Evolutionary conservation across 2,329 filamentous ascomycete genomes (phyloP), one percentile per base, ranked within the genome.

Genomic region (Byssoonygena ceratinophila): DNA sequence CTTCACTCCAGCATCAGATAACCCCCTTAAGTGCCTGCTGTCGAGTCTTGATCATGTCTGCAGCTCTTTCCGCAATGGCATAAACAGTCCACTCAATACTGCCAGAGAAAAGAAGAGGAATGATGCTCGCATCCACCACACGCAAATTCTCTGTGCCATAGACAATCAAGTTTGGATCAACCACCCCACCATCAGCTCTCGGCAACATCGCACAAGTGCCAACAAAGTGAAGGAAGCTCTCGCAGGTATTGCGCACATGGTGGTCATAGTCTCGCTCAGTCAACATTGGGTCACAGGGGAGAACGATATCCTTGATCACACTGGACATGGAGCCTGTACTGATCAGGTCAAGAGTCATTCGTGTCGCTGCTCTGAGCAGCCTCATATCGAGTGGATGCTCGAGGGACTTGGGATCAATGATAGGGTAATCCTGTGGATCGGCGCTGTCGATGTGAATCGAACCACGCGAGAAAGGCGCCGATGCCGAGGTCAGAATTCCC

Each of bases 131-230:
- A 57, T 71, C 67, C 11, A 68, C 64, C 2, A 68, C 59, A 4
- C 66, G 53, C 0, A 70, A 59, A 4, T 41, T 46, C n/a, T 55
- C 25, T 3, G 57, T 51, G 12, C 59, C 59, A 31, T 55, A 47
- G 29, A 64, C 62, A n/a, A 56, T 54, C 20, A 62, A 54, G 11
- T 57, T 54, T 1, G 46, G 44, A 54, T 63, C 61, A 8, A 64
- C 61, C 16, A 64, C 61, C 1, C 63, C 65, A 11, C 72, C 73
- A 37, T 51, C 48, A 4, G 44, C 48, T 29, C 48, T 51, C 12
- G 48, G 48, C 29, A 44, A 3, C 69, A 75, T 70, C 0, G 71
- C 67, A 46, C 69, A 72, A 0, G 69, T 73, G 1, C 71, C 72
- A 1, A 51, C 22, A 2, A 36, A 11, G 12, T 51, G 27, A 6